Evolutionary conservation across 2,329 filamentous ascomycete genomes (phyloP), one percentile per base, ranked within the genome.

Genomic region (Myriangium duriaei): DNA sequence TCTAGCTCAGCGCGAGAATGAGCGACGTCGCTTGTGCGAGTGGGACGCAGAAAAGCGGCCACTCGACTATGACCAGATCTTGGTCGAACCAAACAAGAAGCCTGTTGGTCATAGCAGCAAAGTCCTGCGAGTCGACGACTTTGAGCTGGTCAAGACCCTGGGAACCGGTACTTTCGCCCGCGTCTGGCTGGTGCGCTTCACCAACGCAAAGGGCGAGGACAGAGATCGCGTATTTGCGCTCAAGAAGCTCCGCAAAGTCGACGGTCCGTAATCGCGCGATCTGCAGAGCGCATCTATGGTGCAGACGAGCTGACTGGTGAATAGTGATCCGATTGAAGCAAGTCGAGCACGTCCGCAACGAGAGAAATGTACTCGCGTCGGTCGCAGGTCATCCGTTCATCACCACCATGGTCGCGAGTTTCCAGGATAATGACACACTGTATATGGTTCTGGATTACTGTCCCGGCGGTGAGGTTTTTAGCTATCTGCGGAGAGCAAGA

Each of bases 381-480:
- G 79, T 88, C 33, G 76, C 79, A 32, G 81, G 81, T 15, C 78
- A 87, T 54, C 83, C 83, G 15, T 91, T 88, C 61, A 87, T 91
- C 55, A 87, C 83, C 37, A 78, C 73, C 45, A 71, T 88, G 53
- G 68, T 81, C 34, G 79, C 78, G 43, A 84, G 81, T 47, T 91
- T 88, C 63, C 77, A 83, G 53, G 82, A 88, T 60, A 65, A 68
- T 49, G 80, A 86, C 51, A 82, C 79, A 12, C 64, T 88, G 30
- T 88, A 88, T 56, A 81, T 88, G 72, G 71, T 88, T 47, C 77
- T 87, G 50, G 81, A 86, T 59, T 87, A 86, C 57, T 78, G 84
- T 47, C 82, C 81, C 37, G 82, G 83, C 40, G 83, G 83, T 55
- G 83, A 91, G 63, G 75, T 91, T 28, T 88, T 91, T 58, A 85